These are phyloP conservation scores for Venturia pyrina DNA, from an alignment of 2,329 filamentous ascomycete species.

Conservation along the genomic window DNA sequence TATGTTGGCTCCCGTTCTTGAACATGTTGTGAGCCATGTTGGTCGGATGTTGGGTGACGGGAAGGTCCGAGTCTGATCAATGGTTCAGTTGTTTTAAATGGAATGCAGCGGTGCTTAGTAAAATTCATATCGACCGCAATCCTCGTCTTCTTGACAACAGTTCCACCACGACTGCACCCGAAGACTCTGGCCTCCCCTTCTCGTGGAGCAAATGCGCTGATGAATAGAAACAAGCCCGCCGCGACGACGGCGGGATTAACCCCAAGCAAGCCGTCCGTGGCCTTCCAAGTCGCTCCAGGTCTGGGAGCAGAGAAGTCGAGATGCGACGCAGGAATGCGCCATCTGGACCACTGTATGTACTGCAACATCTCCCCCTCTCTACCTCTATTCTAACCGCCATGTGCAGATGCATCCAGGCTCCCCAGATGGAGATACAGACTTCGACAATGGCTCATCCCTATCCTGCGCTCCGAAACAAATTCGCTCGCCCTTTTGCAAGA, in stretches of 20 bases:
- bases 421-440: constrained; percentile 81
- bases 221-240: constrained; percentile 9
- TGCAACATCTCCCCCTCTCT: background rate
- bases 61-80: too few species aligned
- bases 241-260: constrained; percentile 6
- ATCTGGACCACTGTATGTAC: constrained; percentile 51
- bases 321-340: constrained; percentile 66
- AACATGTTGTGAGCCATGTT: too few species aligned
- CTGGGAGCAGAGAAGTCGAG: background rate
- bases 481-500: constrained; percentile 83
- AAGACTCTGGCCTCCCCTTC: background rate
- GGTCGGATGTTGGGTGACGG: too few species aligned
- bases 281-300: background rate
- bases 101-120: too few species aligned
- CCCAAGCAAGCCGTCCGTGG: background rate
- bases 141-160: background rate
- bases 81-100: too few species aligned
- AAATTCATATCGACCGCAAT: background rate
- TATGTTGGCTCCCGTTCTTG: too few species aligned
- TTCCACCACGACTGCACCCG: background rate
- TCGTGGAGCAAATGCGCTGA: constrained; percentile 6
- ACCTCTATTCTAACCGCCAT: background rate
- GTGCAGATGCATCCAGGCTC: constrained; percentile 67
- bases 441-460: constrained; percentile 70
- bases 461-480: constrained; percentile 90